Base-by-base conservation (phyloP, 768 basidiomycete species). In the Suillus variegatus region DNA sequence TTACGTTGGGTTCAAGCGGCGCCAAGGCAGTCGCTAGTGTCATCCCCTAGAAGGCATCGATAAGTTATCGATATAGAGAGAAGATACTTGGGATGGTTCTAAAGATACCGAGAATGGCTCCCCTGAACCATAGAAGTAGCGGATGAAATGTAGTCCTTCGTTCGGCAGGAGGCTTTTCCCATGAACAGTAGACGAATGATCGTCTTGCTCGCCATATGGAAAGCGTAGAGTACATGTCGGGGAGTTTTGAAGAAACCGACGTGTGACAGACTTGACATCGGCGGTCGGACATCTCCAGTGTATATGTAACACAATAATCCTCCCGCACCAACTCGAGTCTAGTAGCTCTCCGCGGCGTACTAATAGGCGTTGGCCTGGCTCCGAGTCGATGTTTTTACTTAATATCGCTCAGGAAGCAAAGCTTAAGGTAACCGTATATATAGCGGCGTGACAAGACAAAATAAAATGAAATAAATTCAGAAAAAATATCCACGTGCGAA, bases 81-180 rank as follows among this genome's bases (percentile, higher is more conserved):
- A 40, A 16, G 36, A 40, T 25, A 38, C 38, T 36, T 56, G n/a
- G 12, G 32, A 56, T 13, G 16, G 38, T 25, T 41, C 36, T 58
- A 40, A 57, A 57, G 55, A 22, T 57, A 57, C 38, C 38, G 8
- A 40, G 13, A 25, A 32, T 25, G 9, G 28, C 54, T 55, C 36
- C 36, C 36, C 38, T 56, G 55, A 20, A 35, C 8, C 18, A 55
- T 32, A 57, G 8, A 58, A 28, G 16, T 6, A 28, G 25, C 38
- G 25, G 40, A 41, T 41, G n/a, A 18, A 58, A 6, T 22, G 25
- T 20, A 20, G 40, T 20, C 25, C 58, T 41, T 28, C 25, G 58
- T 12, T 60, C 41, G 58, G 40, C 58, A 58, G 22, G 38, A 40
- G 58, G 18, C 41, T 60, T 60, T 41, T 60, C 41, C 58, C 58